Conservation (phyloP, 129 eudicot species). For the Pseudognaphalium luteoalbum region DNA sequence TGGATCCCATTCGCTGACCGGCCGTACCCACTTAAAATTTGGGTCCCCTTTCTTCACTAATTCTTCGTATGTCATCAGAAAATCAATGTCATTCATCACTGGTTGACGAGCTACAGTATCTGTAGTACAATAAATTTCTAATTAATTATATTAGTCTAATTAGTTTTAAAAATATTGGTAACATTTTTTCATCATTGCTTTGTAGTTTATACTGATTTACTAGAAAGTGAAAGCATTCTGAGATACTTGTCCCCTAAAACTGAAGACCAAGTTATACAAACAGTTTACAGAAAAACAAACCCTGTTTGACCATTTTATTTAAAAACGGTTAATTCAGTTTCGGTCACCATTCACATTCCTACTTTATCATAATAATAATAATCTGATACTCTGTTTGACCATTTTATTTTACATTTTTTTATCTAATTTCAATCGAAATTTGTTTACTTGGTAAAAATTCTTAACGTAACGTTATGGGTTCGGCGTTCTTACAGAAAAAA, state of each 20-base stretch:
- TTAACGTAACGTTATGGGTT: background rate
- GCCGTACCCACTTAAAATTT: conserved; percentile 46
- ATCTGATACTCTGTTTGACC: no score
- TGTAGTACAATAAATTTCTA: background rate
- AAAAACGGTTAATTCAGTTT: no score
- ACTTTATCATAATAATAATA: no score
- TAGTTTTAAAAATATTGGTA: background rate
- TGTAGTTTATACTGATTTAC: background rate
- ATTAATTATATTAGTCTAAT: background rate
- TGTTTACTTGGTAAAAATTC: no score
- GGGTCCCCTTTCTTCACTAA: conserved; percentile 48
- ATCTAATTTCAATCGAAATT: no score
- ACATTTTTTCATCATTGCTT: background rate
- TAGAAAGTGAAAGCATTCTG: no score
- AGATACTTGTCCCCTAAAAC: background rate
- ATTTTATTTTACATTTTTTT: no score
- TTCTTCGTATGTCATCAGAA: conserved; percentile 31
- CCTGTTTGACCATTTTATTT: no score
- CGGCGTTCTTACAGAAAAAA: background rate
- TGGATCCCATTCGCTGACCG: conserved; percentile 56
- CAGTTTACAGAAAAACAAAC: background rate
- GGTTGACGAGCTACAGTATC: conserved; percentile 7
- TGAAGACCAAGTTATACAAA: background rate
- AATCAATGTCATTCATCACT: background rate
- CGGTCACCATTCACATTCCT: background rate